Base-by-base conservation (phyloP, 495 filamentous ascomycete genomes). In the Aspergillus incahuasiensis region DNA sequence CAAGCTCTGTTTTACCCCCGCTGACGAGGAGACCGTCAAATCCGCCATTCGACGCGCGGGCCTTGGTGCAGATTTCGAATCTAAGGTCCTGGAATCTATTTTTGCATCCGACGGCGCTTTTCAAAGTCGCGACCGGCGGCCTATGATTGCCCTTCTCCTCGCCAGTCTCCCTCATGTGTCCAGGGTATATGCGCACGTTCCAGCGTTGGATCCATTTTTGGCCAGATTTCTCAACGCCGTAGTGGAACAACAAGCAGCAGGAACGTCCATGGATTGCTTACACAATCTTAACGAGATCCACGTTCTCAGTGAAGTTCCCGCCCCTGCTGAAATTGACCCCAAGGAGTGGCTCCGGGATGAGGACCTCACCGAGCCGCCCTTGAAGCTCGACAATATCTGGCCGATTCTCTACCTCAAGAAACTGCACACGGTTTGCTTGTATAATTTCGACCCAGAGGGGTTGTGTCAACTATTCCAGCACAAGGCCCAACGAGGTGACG, bases 111-210 rank as follows among this genome's bases (percentile, higher is more conserved):
- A 19, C 19, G 4, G 11, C 16, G 40, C 18, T 1, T 42, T 19
- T 19, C 40, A n/a, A 16, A 45, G 13, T 20, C 34, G 28, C 18
- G 42, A 55, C 24, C 52, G 52, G 43, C 45, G 54, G n/a, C 54
- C 52, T 11, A 21, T 55, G 24, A 22, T 55, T 18, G 43, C 52
- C 11, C 52, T 55, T 39, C 52, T 55, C 7, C 30, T 55, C 6
- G 12, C 43, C 5, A 20, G 52, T 20, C 13, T 55, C 19, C 43
- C 42, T 4, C 16, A 19, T 5, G 30, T 48, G 12, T 39, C 16
- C 25, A 55, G 11, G 30, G 42, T 55, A 25, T 48, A 47, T 55
- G 52, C 52, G 18, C 52, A 55, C 28, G 12, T 55, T 25, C 52
- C 52, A 13, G 43, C 30, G 2, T 28, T 18, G 20, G 52, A 48